Conservation (phyloP, 148 eudicot species). For the Heliamphora exappendiculata region DNA sequence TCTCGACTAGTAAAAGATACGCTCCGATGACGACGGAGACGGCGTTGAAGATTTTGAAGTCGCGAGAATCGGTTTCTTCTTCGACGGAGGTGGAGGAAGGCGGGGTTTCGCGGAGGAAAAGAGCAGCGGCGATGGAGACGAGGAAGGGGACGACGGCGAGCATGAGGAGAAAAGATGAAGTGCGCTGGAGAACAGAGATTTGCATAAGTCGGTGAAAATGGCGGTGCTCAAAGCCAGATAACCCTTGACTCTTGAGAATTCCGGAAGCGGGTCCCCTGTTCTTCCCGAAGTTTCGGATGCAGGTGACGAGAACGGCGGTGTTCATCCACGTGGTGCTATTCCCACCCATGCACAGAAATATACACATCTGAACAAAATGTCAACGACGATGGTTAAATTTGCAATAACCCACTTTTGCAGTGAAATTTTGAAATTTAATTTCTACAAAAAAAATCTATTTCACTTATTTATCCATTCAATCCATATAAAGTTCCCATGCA, state of each 20-base stretch:
- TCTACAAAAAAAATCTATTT: too few relatives aligned
- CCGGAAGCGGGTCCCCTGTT: conserved; percentile 68
- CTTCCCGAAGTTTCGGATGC: conserved; percentile 52
- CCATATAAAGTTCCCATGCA: too few relatives aligned
- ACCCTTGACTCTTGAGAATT: conserved; percentile 68
- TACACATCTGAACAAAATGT: conserved; percentile 44
- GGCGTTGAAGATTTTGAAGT: conserved; percentile 43
- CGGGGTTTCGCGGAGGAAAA: conserved; percentile 48
- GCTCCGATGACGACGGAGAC: conserved; percentile 58
- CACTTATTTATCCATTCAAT: too few relatives aligned
- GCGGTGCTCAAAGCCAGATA: conserved; percentile 70
- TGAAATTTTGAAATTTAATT: background rate
- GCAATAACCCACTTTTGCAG: background rate
- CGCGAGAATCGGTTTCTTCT: conserved; percentile 35
- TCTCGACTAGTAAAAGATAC: conserved; percentile 46
- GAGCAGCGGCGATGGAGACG: conserved; percentile 45
- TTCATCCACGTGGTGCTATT: conserved; percentile 75
- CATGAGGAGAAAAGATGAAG: conserved; percentile 49
- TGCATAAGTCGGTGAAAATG: conserved; percentile 59
- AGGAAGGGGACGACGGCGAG: conserved; percentile 45
- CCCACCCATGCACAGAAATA: conserved; percentile 65
- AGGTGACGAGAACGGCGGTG: conserved; percentile 61
- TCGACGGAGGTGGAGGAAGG: conserved; percentile 33
- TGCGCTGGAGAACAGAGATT: conserved; percentile 43
- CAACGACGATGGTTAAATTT: background rate